Evolutionary conservation across 345 rosid species (phyloP).

Genomic region (Draba incana): DNA sequence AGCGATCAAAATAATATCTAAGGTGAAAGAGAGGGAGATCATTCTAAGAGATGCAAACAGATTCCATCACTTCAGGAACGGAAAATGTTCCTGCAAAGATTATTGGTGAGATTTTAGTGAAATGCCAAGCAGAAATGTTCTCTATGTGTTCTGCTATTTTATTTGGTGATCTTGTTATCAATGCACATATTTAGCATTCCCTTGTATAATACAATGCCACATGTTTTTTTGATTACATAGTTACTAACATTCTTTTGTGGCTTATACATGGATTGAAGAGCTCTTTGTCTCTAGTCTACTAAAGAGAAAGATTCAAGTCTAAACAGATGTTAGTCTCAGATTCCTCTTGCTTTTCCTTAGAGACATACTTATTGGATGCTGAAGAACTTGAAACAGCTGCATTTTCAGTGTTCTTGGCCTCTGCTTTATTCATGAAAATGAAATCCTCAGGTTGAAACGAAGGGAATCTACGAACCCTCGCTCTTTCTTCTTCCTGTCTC

Average conservation of each 20-base stretch:
- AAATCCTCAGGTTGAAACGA: conserved; percentile 55
- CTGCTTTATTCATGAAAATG: conserved; percentile 40
- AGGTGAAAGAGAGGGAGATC: conserved; percentile 64
- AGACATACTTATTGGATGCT: conserved; percentile 26
- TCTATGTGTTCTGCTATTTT: background rate
- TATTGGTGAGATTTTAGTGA: conserved; percentile 53
- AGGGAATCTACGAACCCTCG: conserved; percentile 44
- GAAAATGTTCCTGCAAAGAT: conserved; percentile 69
- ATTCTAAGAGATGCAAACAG: conserved; percentile 73
- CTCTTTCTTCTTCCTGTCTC: conserved; percentile 14
- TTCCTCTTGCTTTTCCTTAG: conserved; percentile 33
- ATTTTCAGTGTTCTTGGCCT: conserved; percentile 6
- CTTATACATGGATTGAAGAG: conserved; percentile 20
- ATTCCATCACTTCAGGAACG: conserved; percentile 72
- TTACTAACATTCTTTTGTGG: conserved; percentile 23
- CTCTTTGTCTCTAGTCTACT: conserved; percentile 18
- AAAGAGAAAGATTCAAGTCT: conserved; percentile 62
- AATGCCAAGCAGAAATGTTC: background rate
- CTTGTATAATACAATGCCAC: background rate
- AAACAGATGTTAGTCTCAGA: conserved; percentile 28
- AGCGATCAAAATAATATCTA: conserved; percentile 65
- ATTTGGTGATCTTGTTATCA: background rate
- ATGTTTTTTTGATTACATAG: conserved; percentile 9
- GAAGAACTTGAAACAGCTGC: conserved; percentile 22
- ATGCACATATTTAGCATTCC: background rate